These are phyloP conservation scores for Isabelozyma heimii DNA, from an alignment of 805 yeast species.

Conservation along the genomic window DNA sequence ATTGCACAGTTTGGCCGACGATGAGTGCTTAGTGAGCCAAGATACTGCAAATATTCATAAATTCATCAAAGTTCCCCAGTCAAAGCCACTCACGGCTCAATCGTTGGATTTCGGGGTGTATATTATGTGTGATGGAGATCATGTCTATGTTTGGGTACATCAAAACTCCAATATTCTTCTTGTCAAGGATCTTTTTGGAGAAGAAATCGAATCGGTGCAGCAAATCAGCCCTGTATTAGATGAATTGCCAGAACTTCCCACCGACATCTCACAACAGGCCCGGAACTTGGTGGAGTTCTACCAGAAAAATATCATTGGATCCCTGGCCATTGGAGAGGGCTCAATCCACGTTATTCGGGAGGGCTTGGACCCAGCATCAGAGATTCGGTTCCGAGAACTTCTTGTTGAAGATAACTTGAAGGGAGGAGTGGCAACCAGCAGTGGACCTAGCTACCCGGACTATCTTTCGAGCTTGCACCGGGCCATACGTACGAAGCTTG, in stretches of 20 bases:
- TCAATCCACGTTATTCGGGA: slow-evolving; percentile 63
- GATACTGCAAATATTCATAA: slow-evolving; percentile 41
- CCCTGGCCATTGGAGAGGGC: slow-evolving; percentile 21
- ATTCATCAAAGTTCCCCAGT: slow-evolving; percentile 49
- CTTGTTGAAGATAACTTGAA: slow-evolving; percentile 68
- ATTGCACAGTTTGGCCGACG: slow-evolving; percentile 59
- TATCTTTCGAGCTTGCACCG: slow-evolving; percentile 69
- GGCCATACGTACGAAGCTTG: slow-evolving; percentile 51
- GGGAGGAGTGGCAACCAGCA: slow-evolving; percentile 37
- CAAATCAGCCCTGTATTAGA: slow-evolving; percentile 49
- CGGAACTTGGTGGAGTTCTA: slow-evolving; percentile 60
- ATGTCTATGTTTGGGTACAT: slow-evolving; percentile 64
- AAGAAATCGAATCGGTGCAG: slow-evolving; percentile 39
- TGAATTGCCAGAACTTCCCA: slow-evolving; percentile 67
- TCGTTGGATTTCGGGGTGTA: slow-evolving; percentile 72
- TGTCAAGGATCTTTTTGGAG: slow-evolving; percentile 73
- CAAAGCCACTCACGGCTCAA: slow-evolving; percentile 40
- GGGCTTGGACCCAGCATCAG: slow-evolving; percentile 55
- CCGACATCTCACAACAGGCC: slow-evolving; percentile 67
- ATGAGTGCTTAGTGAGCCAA: slow-evolving; percentile 42
- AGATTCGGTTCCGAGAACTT: slow-evolving; percentile 48
- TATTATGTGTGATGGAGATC: slow-evolving; percentile 66
- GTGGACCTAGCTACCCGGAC: slow-evolving; percentile 56
- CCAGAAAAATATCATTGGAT: slow-evolving; percentile 30
- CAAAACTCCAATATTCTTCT: slow-evolving; percentile 64